These are phyloP conservation scores for Dioszegia hungarica DNA, from an alignment of 768 basidiomycete species.

Conservation along the genomic window DNA sequence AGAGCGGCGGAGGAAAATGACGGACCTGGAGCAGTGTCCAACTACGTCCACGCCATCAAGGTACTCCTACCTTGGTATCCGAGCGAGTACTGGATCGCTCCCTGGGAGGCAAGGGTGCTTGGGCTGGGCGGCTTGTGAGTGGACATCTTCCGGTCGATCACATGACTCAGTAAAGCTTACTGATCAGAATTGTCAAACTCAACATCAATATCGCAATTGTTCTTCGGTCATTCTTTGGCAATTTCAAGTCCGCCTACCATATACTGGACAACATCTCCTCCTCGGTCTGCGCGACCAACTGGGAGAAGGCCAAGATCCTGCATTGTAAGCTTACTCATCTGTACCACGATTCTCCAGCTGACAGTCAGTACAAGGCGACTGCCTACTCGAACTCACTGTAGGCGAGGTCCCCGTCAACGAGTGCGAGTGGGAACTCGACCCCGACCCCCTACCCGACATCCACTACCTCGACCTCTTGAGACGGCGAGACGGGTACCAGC, in stretches of 20 bases:
- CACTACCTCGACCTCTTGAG: neutral
- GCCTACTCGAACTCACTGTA: too few relatives aligned
- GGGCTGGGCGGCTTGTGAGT: conserved; percentile 6
- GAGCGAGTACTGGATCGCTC: neutral
- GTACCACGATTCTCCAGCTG: too few relatives aligned
- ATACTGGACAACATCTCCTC: neutral
- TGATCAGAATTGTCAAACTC: neutral
- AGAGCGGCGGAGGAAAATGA: too few relatives aligned
- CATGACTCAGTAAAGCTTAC: too few relatives aligned
- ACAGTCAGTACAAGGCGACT: neutral
- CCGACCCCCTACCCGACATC: neutral
- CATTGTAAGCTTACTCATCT: neutral
- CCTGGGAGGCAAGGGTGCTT: neutral
- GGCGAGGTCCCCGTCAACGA: neutral
- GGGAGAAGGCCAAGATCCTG: conserved; percentile 1
- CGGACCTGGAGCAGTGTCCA: too few relatives aligned
- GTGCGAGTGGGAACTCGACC: neutral
- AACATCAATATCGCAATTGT: conserved; percentile 6
- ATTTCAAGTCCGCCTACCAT: neutral
- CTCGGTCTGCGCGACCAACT: neutral
- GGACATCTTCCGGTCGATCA: too few relatives aligned
- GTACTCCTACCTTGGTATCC: conserved; percentile 1
- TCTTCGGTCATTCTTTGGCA: too few relatives aligned
- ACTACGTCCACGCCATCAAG: neutral
- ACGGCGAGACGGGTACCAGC: neutral